Evolutionary conservation across 148 eudicot genomes (phyloP).

Genomic region (Agrostemma githago): DNA sequence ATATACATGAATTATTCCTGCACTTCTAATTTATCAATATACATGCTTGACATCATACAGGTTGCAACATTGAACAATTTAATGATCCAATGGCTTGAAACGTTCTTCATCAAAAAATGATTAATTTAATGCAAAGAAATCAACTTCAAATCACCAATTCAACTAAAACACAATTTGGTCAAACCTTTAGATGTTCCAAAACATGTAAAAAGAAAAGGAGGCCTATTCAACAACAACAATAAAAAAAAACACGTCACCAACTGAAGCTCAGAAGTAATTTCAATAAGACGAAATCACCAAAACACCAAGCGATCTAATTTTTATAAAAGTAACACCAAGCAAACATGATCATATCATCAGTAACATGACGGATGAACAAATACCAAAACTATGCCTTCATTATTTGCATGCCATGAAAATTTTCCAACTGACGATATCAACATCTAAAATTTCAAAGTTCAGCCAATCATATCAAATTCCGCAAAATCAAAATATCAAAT

Average conservation of each 20-base stretch:
- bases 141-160: conserved; percentile 1
- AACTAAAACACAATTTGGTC: background rate
- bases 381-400: background rate
- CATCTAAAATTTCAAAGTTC: background rate
- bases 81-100: background rate
- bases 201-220: background rate
- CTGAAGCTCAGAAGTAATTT: background rate
- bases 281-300: background rate
- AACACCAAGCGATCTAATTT: background rate
- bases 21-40: background rate
- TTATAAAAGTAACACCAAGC: background rate
- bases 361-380: background rate
- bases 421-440: background rate
- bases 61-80: background rate
- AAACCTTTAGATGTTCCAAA: background rate
- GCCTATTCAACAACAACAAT: background rate
- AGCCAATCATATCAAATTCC: background rate
- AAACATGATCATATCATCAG: too few species aligned
- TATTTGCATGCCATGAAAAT: background rate
- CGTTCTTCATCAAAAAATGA: too few species aligned
- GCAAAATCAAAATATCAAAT: background rate
- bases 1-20: background rate
- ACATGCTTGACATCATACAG: background rate
- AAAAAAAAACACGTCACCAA: background rate
- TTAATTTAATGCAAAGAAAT: background rate